Evolutionary conservation across 1,284 basidiomycete species (phyloP).

Genomic region (Ganoderma boninense): DNA sequence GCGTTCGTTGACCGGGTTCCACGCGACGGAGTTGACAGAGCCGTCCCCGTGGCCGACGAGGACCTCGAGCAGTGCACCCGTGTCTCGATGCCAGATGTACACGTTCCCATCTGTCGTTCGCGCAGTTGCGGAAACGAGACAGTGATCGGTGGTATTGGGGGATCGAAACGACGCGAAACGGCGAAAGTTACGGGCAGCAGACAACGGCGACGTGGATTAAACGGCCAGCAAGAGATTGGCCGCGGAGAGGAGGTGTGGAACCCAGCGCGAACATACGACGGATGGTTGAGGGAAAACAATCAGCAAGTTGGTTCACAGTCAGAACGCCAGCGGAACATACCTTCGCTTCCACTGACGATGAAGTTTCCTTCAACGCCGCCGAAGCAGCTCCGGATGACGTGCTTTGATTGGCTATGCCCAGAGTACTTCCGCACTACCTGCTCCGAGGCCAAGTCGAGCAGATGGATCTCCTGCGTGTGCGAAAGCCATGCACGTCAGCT

Average conservation of each 20-base stretch:
- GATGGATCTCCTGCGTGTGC: conserved; percentile 83
- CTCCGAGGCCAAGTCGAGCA: conserved; percentile 82
- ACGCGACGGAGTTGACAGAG: conserved; percentile 95
- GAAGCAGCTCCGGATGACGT: conserved; percentile 93
- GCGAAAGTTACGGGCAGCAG: neutral
- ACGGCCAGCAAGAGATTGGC: neutral
- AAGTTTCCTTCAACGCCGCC: conserved; percentile 93
- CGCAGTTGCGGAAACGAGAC: neutral
- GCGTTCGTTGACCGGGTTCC: conserved; percentile 88
- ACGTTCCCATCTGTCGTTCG: conserved; percentile 79
- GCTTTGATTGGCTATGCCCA: conserved; percentile 82
- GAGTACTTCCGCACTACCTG: conserved; percentile 81
- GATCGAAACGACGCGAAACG: neutral
- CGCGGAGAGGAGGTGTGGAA: neutral
- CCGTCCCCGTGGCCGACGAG: conserved; percentile 87
- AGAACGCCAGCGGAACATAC: conserved; percentile 52
- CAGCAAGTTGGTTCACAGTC: conserved; percentile 3
- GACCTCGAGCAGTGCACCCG: conserved; percentile 83
- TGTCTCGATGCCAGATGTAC: conserved; percentile 95
- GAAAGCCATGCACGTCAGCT: conserved; percentile 24
- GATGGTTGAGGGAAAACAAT: neutral
- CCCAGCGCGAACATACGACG: neutral
- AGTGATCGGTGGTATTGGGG: conserved; percentile 8
- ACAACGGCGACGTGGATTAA: neutral
- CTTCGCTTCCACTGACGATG: conserved; percentile 94